Percentiles rank a stretch among this genome's conserved stretches.
phyloP scores from a whole-genome alignment of 306 rosid species.

The Dryas drummondii region DNA sequence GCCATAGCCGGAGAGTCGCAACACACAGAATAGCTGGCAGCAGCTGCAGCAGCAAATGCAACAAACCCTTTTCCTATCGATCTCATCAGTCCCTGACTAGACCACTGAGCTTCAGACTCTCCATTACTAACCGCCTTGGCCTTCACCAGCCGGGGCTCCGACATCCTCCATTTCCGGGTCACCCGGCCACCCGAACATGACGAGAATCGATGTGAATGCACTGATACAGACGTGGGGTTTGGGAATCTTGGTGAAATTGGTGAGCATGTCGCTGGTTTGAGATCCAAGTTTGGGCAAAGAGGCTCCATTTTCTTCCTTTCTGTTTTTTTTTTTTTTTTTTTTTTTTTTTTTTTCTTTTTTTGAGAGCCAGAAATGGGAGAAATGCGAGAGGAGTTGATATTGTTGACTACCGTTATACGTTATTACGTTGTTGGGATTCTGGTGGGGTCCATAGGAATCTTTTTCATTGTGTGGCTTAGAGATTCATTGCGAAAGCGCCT shows the following conservation, averaged over 20 bases:
- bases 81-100: conserved; percentile 25
- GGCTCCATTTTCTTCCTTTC: conserved; percentile 39
- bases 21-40: conserved; percentile 51
- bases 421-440: conserved; percentile 26
- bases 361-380: neutral
- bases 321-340: no score
- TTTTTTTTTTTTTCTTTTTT: neutral
- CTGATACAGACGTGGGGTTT: conserved; percentile 23
- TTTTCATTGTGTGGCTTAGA: conserved; percentile 30
- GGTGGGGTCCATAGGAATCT: conserved; percentile 34
- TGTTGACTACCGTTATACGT: neutral
- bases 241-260: conserved; percentile 23
- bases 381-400: neutral
- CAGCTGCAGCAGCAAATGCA: conserved; percentile 62
- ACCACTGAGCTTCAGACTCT: conserved; percentile 13
- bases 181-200: conserved; percentile 29
- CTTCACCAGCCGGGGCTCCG: conserved; percentile 15
- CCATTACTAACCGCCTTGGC: neutral
- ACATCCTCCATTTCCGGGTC: conserved; percentile 32
- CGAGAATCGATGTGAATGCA: conserved; percentile 26
- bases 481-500: neutral
- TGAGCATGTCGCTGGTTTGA: conserved; percentile 26
- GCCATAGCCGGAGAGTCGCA: conserved; percentile 60
- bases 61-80: conserved; percentile 44
- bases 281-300: conserved; percentile 41